Percentiles rank a stretch among this genome's conserved stretches.
Conservation (phyloP, 768 basidiomycete genomes). For the Chlorophyllum brunneum region DNA sequence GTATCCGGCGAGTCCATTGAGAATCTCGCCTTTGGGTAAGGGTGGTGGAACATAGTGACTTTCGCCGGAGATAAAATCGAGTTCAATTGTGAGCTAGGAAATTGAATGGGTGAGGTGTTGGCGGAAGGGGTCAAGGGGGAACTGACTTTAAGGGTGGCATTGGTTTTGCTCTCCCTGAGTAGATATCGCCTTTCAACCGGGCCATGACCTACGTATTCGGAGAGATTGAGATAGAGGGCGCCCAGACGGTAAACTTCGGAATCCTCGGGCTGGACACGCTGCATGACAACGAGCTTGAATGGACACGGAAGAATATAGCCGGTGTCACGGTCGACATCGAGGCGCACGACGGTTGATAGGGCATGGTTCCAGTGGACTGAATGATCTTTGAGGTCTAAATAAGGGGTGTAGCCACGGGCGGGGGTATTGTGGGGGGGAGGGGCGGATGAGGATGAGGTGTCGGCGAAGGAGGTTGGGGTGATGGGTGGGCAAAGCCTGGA, state of each 20-base stretch:
- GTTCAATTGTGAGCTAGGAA: slow-evolving; percentile 53
- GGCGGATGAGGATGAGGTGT: slow-evolving; percentile 10
- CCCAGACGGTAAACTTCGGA: slow-evolving; percentile 62
- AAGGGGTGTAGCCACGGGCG: slow-evolving; percentile 59
- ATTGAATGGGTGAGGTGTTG: neutral
- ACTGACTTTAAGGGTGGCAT: slow-evolving; percentile 69
- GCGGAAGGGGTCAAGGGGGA: neutral
- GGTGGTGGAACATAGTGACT: slow-evolving; percentile 58
- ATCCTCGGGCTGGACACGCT: slow-evolving; percentile 57
- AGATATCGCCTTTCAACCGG: slow-evolving; percentile 62
- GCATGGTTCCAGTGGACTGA: slow-evolving; percentile 58
- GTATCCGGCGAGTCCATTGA: slow-evolving; percentile 61
- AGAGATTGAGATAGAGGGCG: slow-evolving; percentile 63
- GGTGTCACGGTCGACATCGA: slow-evolving; percentile 52
- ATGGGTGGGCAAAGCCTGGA: neutral
- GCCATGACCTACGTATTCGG: slow-evolving; percentile 67
- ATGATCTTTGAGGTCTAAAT: slow-evolving; percentile 59
- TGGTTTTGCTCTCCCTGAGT: slow-evolving; percentile 70
- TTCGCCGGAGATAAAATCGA: slow-evolving; percentile 51
- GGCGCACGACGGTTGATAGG: slow-evolving; percentile 53
- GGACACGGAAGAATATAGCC: slow-evolving; percentile 52
- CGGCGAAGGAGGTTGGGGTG: neutral
- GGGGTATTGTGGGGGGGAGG: slow-evolving; percentile 23
- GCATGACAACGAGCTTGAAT: slow-evolving; percentile 63
- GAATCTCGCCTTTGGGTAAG: slow-evolving; percentile 68